Conservation (phyloP, 169 alveolate genomes). For the Plasmodium vinckei region DNA sequence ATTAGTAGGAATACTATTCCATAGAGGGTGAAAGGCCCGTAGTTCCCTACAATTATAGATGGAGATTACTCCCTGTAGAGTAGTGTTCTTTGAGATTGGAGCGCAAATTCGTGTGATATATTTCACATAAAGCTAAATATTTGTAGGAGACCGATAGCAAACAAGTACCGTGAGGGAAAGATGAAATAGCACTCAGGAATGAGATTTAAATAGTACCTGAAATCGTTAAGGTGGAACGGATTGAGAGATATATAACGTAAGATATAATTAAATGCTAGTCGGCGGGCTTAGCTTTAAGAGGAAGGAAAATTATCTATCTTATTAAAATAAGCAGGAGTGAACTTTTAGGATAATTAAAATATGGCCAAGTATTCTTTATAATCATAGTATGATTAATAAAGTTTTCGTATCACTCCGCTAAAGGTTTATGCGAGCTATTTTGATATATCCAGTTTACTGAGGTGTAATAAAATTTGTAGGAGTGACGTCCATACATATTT, state of each 20-base stretch:
- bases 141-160: conserved; percentile 94
- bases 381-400: no score
- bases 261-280: no score
- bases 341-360: neutral
- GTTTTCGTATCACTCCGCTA: no score
- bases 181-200: conserved; percentile 93
- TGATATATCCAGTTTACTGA: conserved; percentile 33
- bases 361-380: no score
- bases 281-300: no score
- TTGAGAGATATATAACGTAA: conserved; percentile 79
- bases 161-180: conserved; percentile 96
- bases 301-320: no score
- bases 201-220: conserved; percentile 92
- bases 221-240: conserved; percentile 92
- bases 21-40: conserved; percentile 94
- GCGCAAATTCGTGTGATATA: conserved; percentile 83
- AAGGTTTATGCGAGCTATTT: no score
- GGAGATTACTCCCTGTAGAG: neutral
- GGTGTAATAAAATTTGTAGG: conserved; percentile 4
- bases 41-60: neutral
- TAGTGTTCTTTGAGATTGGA: conserved; percentile 75
- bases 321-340: conserved; percentile 66
- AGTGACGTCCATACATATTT: neutral
- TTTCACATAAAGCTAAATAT: conserved; percentile 90
- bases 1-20: conserved; percentile 84